Percentiles rank a stretch among this genome's conserved stretches.
Evolutionary conservation across 805 yeast species (phyloP).

Genomic region (Suhomyces canberraensis): DNA sequence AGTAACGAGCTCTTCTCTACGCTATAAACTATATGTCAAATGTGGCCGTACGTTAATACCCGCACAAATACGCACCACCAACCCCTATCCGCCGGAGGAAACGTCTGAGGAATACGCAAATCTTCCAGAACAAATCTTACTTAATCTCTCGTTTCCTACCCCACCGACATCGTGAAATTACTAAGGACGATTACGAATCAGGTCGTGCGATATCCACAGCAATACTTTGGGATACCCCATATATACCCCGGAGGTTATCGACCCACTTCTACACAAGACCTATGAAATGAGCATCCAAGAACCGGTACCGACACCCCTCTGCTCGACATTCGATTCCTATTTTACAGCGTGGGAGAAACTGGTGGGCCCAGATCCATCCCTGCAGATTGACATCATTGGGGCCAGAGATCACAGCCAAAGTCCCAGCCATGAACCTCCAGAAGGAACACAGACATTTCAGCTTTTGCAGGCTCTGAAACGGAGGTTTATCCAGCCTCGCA

Average conservation of each 20-base stretch:
- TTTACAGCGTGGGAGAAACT: neutral
- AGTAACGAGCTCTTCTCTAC: no score
- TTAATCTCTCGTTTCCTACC: neutral
- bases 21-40: no score
- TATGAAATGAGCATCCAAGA: neutral
- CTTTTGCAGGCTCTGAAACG: neutral
- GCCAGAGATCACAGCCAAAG: no score
- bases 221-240: neutral
- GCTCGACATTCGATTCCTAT: neutral
- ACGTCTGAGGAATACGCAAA: no score
- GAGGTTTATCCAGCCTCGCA: conserved; percentile 1
- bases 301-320: neutral
- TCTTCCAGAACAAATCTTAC: no score
- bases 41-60: no score
- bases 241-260: conserved; percentile 1
- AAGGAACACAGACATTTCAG: no score
- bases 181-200: neutral
- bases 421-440: no score
- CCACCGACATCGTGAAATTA: neutral
- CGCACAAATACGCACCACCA: no score
- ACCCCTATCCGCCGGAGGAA: no score
- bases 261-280: conserved; percentile 1
- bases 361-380: no score
- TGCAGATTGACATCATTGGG: no score
- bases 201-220: neutral